Percentiles rank a stretch among this genome's conserved stretches.
These are phyloP conservation scores for Plasmodium cynomolgi DNA, from an alignment of 169 alveolate genomes.

Conservation along the genomic window DNA sequence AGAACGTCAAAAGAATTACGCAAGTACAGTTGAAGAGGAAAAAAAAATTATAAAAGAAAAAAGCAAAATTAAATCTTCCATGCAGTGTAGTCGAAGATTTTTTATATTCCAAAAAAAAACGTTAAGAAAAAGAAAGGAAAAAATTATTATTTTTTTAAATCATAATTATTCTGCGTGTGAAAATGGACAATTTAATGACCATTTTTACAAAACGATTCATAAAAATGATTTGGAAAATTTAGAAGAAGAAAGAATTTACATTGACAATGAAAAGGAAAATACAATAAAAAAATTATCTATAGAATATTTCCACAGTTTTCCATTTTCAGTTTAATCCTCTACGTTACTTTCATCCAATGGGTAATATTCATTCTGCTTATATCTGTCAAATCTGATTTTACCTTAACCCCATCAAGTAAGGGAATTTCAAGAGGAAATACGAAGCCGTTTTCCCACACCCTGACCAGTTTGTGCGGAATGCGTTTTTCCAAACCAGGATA, in stretches of 20 bases:
- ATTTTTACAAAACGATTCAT: constrained; percentile 68
- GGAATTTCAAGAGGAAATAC: not conserved
- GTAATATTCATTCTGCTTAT: constrained; percentile 51
- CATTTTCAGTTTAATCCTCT: constrained; percentile 51
- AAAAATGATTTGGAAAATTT: constrained; percentile 61
- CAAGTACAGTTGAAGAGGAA: constrained; percentile 16
- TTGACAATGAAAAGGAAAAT: constrained; percentile 42
- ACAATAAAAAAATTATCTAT: constrained; percentile 50
- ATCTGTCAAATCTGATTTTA: constrained; percentile 57
- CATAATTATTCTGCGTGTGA: constrained; percentile 34
- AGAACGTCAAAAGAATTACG: constrained; percentile 29
- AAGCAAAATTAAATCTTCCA: constrained; percentile 8
- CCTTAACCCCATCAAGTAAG: constrained; percentile 72
- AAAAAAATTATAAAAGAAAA: constrained; percentile 11
- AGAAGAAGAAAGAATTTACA: constrained; percentile 66
- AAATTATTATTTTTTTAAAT: constrained; percentile 74
- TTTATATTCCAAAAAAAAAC: constrained; percentile 26
- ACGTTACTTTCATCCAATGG: constrained; percentile 75
- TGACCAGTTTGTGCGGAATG: not conserved
- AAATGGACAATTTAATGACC: constrained; percentile 74
- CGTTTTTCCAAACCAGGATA: not conserved
- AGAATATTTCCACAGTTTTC: constrained; percentile 76
- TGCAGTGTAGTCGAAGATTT: constrained; percentile 8
- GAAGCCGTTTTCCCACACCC: not conserved
- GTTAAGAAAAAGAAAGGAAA: constrained; percentile 61